Base-by-base conservation (phyloP, 148 eudicot genomes). In the Limonium bicolor region DNA sequence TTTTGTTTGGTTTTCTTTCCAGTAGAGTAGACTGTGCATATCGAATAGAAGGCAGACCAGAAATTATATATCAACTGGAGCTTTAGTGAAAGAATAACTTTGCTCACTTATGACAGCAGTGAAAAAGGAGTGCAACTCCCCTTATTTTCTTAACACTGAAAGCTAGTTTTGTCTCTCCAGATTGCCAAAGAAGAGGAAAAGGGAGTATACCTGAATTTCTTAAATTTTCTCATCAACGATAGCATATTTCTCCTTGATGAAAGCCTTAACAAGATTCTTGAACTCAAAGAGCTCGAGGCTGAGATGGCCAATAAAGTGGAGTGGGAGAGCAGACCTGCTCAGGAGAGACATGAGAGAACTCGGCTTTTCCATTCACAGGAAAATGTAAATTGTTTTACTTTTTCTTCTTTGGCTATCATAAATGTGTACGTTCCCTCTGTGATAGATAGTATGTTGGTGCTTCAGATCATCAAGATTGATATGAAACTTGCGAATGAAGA, bases 401-500 rank as follows among this genome's bases (percentile, higher is more conserved):
- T 11, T 34, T 34, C 30, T 31, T 9, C 21, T 15, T 17, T 10
- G 13, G 21, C n/a, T 20, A 20, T 20, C 20, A 39, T 41, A 20
- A 29, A 14, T 24, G 2, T 3, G 15, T 36, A n/a, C n/a, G n/a
- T n/a, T 27, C 48, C 36, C 30, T 17, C 21, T 47, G 7, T 1
- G 7, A 36, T 35, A 22, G 11, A 40, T 27, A 31, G 34, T 36
- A 41, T 10, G 43, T 46, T 57, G 20, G 31, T 69, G 41, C 52
- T 49, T 65, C 43, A 90, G 97, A 84, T 90, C 27, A 85, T 90
- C 52, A 75, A 73, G 51, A 78, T 85, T 62, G 95, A 90, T 64
- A 84, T 90, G 99, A 90, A 84, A 65, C 55, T 90, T 70, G 99
- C 95, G 29, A 80, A 72, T 71, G 95, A 90, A 76, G 99, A 90